Conservation (phyloP, 176 grass and related monocot species). For the Hyparrhenia diplandra region DNA sequence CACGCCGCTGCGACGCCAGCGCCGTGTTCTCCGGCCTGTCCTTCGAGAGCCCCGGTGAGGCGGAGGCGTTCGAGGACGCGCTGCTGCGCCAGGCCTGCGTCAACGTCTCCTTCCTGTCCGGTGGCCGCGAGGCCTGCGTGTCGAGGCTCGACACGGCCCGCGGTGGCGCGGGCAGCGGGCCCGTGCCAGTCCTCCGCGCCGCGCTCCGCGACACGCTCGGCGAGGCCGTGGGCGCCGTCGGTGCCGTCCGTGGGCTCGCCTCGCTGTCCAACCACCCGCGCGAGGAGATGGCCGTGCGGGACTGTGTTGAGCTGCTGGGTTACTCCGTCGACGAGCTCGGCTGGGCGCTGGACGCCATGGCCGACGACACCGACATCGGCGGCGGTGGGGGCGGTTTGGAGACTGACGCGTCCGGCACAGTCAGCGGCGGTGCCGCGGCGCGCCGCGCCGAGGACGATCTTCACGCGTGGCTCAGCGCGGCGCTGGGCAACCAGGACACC, state of each 20-base stretch:
- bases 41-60: conserved; percentile 42
- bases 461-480: conserved; percentile 82
- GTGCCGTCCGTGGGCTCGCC: conserved; percentile 32
- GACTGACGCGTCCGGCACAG: neutral
- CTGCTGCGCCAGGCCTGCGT: conserved; percentile 85
- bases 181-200: conserved; percentile 66
- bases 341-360: conserved; percentile 67
- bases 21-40: conserved; percentile 21
- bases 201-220: conserved; percentile 65
- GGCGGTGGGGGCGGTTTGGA: conserved; percentile 28
- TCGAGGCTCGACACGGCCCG: conserved; percentile 53
- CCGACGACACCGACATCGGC: conserved; percentile 30
- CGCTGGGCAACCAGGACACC: conserved; percentile 76
- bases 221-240: conserved; percentile 46
- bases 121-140: too few relatives aligned
- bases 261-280: conserved; percentile 43
- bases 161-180: conserved; percentile 30
- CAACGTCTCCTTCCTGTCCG: conserved; percentile 19
- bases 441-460: conserved; percentile 46
- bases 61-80: conserved; percentile 65
- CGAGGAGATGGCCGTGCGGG: conserved; percentile 78
- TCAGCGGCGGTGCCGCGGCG: neutral
- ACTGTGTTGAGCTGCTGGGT: conserved; percentile 78
- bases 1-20: too few relatives aligned
- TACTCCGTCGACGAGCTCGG: conserved; percentile 82